Percentiles rank a stretch among this genome's conserved stretches.
These are phyloP conservation scores for Thelephora ganbajun DNA, from an alignment of 768 basidiomycete species.

Conservation along the genomic window DNA sequence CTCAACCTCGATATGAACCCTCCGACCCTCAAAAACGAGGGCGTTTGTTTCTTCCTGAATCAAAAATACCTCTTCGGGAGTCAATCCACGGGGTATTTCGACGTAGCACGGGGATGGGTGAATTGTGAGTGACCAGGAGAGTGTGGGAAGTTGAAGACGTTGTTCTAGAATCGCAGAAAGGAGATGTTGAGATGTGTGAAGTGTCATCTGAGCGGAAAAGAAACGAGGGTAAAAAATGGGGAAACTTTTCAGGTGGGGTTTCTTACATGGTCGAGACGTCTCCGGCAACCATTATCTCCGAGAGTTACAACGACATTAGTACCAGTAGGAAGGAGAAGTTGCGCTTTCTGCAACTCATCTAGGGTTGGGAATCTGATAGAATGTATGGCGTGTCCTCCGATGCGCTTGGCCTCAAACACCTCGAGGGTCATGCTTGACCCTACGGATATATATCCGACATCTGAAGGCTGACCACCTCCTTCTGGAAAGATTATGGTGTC, in stretches of 20 bases:
- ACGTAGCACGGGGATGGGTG: conserved; percentile 63
- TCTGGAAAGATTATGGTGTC: conserved; percentile 77
- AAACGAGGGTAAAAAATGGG: neutral
- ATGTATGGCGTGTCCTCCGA: conserved; percentile 65
- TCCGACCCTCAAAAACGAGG: conserved; percentile 55
- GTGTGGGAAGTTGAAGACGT: conserved; percentile 47
- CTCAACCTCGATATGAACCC: conserved; percentile 61
- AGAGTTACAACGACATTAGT: conserved; percentile 37
- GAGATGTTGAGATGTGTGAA: conserved; percentile 78
- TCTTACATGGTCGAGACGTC: conserved; percentile 63
- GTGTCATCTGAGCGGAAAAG: conserved; percentile 41
- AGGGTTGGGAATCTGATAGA: conserved; percentile 33
- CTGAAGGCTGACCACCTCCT: conserved; percentile 72
- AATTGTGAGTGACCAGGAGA: conserved; percentile 69
- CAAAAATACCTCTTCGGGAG: conserved; percentile 39
- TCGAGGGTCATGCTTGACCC: conserved; percentile 34
- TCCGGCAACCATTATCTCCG: conserved; percentile 42
- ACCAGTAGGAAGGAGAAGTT: conserved; percentile 36
- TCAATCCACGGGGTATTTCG: conserved; percentile 59
- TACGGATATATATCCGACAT: conserved; percentile 43
- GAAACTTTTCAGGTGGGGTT: conserved; percentile 2
- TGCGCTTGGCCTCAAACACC: conserved; percentile 52
- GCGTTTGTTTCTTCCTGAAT: conserved; percentile 55
- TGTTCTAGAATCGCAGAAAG: conserved; percentile 70
- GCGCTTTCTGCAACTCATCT: conserved; percentile 26